Percentiles rank a stretch among this genome's conserved stretches.
Evolutionary conservation across 108 stramenopile genomes (phyloP).

Genomic region (Cyclostephanos invisitatus): DNA sequence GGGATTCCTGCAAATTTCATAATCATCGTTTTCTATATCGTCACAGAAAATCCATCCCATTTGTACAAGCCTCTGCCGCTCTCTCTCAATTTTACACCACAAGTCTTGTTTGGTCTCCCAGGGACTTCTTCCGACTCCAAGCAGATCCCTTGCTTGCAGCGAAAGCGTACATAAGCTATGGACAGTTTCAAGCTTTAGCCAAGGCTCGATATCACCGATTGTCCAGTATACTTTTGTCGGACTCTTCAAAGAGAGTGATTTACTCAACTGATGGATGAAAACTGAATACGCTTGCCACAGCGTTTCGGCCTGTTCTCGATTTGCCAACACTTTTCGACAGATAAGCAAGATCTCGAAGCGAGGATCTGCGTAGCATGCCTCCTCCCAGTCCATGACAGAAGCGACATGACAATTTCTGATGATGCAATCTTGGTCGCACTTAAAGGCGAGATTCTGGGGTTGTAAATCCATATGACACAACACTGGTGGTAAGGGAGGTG

Average conservation of each 20-base stretch:
- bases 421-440: not conserved
- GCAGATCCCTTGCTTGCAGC: slow-evolving; percentile 62
- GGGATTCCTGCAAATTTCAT: too few relatives aligned
- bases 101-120: slow-evolving; percentile 82
- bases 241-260: not conserved
- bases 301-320: slow-evolving; percentile 61
- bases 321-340: slow-evolving; percentile 80
- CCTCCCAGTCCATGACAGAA: slow-evolving; percentile 88
- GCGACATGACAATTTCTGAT: slow-evolving; percentile 36
- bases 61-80: slow-evolving; percentile 53
- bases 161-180: slow-evolving; percentile 70
- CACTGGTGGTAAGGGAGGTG: slow-evolving; percentile 49
- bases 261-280: slow-evolving; percentile 16
- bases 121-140: slow-evolving; percentile 70
- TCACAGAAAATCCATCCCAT: slow-evolving; percentile 33
- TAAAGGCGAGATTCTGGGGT: slow-evolving; percentile 80
- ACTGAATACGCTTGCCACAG: slow-evolving; percentile 63
- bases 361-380: slow-evolving; percentile 79
- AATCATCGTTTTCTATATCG: too few relatives aligned
- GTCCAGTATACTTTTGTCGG: slow-evolving; percentile 8
- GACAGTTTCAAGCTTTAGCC: slow-evolving; percentile 79
- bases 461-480: slow-evolving; percentile 87
- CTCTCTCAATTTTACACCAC: slow-evolving; percentile 69
- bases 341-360: slow-evolving; percentile 80
- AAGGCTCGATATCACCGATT: slow-evolving; percentile 74